Percentiles rank a stretch among this genome's conserved stretches.
These are phyloP conservation scores for Aspergillus carbonarius DNA, from an alignment of 2,329 filamentous ascomycete species.

Conservation along the genomic window DNA sequence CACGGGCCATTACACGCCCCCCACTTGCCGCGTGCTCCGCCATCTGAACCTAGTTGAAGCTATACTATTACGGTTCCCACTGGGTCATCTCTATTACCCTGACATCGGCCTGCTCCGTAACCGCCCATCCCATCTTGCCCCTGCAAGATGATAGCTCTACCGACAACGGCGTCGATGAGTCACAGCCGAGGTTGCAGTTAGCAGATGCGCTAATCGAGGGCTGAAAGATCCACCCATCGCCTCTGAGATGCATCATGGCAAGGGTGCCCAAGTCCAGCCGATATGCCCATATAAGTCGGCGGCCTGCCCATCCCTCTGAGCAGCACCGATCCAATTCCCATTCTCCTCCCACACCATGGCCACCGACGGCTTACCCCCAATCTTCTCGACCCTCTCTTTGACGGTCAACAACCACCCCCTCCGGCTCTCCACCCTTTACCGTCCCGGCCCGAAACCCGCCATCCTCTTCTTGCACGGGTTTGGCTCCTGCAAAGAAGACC, in stretches of 20 bases:
- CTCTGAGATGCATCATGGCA: background rate
- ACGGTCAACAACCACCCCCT: background rate
- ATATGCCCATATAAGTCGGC: background rate
- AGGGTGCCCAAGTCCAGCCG: background rate
- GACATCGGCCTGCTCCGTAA: background rate
- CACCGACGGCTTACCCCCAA: background rate
- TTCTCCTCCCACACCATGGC: background rate
- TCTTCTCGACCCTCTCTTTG: background rate
- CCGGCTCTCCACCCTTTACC: background rate
- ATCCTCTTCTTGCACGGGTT: constrained; percentile 3
- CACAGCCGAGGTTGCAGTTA: background rate
- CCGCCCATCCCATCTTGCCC: too few relatives aligned
- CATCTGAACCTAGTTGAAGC: background rate
- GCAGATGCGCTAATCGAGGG: background rate
- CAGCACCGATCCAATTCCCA: too few relatives aligned
- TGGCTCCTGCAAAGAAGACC: constrained; percentile 5
- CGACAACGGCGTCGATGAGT: background rate
- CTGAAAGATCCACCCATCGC: background rate
- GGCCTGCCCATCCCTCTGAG: background rate
- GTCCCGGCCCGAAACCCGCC: background rate
- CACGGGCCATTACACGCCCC: background rate
- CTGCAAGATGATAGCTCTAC: too few relatives aligned
- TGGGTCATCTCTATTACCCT: background rate
- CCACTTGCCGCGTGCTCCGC: background rate
- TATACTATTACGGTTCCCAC: background rate